A percentile compares a stretch with the other conserved stretches of the same genome.
Conservation (phyloP, 176 grass and related monocot species). For the Eragrostis curvula region DNA sequence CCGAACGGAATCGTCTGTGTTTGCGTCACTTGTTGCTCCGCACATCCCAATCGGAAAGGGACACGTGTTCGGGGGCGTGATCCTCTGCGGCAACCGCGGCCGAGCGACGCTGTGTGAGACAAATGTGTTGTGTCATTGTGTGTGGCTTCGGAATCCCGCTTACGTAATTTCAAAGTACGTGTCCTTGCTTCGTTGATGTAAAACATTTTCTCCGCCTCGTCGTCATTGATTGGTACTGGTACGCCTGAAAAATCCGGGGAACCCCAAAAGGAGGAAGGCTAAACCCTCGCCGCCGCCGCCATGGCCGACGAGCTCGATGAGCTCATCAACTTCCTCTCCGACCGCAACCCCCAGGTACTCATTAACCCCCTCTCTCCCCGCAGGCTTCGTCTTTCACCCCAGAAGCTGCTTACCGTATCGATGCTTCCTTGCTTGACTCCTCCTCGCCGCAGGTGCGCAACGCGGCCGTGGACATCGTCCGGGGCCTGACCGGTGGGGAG, state of each 20-base stretch:
- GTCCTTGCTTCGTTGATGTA: too few relatives aligned
- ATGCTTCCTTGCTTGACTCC: not conserved
- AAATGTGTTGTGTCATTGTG: too few relatives aligned
- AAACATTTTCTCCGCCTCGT: not conserved
- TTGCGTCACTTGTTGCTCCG: not conserved
- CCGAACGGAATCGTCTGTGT: not conserved
- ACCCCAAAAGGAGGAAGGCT: not conserved
- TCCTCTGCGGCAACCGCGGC: not conserved
- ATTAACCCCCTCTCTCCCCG: not conserved
- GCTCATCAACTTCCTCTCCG: slow-evolving; percentile 70
- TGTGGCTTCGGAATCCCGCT: too few relatives aligned
- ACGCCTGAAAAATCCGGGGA: not conserved
- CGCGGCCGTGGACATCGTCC: slow-evolving; percentile 78
- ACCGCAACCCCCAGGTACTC: slow-evolving; percentile 53
- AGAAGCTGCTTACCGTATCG: not conserved
- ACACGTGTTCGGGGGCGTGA: not conserved
- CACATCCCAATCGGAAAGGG: not conserved
- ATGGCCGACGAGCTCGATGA: slow-evolving; percentile 91
- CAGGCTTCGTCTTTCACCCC: not conserved
- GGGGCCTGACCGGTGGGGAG: slow-evolving; percentile 69
- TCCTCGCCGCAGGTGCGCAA: slow-evolving; percentile 58
- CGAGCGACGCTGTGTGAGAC: not conserved
- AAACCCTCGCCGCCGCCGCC: slow-evolving; percentile 26
- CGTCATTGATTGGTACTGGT: too few relatives aligned
- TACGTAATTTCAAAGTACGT: too few relatives aligned